These are phyloP conservation scores for Telopea speciosissima DNA, from an alignment of 177 flowering plant genomes.

Conservation along the genomic window DNA sequence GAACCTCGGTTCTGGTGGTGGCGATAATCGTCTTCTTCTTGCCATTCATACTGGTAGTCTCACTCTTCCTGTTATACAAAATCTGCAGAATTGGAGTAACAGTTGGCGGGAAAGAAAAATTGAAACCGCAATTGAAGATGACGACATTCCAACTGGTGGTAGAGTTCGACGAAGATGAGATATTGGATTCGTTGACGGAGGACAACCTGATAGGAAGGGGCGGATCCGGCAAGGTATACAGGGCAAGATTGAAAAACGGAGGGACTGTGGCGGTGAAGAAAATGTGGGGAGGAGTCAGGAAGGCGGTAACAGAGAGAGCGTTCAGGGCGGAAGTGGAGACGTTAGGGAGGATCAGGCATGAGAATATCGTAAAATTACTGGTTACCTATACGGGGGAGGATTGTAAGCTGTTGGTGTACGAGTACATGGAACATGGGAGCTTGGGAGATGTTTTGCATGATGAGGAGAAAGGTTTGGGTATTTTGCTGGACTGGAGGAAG, in stretches of 20 bases:
- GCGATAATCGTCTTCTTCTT: conserved; percentile 17
- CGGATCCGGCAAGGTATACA: conserved; percentile 60
- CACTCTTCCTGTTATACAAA: conserved; percentile 27
- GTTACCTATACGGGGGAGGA: conserved; percentile 38
- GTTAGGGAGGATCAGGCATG: conserved; percentile 51
- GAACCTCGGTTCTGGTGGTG: conserved; percentile 17
- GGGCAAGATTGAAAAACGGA: conserved; percentile 45
- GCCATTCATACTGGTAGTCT: conserved; percentile 24
- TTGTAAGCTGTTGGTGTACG: conserved; percentile 46
- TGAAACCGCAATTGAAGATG: conserved; percentile 28
- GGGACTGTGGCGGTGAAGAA: conserved; percentile 58
- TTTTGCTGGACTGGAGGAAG: conserved; percentile 39
- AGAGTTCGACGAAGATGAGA: conserved; percentile 39
- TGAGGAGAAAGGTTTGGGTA: conserved; percentile 41
- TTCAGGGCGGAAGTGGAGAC: conserved; percentile 58
- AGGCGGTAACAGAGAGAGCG: conserved; percentile 25
- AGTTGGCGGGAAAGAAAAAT: conserved; percentile 22
- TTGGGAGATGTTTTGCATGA: conserved; percentile 60
- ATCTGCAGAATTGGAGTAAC: conserved; percentile 13
- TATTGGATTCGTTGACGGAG: conserved; percentile 29
- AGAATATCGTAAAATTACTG: conserved; percentile 53
- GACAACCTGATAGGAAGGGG: conserved; percentile 54
- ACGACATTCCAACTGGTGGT: conserved; percentile 42
- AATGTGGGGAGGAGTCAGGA: conserved; percentile 33
- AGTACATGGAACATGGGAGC: conserved; percentile 74